phyloP scores from a whole-genome alignment of 768 basidiomycete species.

The Tulasnella sp. region DNA sequence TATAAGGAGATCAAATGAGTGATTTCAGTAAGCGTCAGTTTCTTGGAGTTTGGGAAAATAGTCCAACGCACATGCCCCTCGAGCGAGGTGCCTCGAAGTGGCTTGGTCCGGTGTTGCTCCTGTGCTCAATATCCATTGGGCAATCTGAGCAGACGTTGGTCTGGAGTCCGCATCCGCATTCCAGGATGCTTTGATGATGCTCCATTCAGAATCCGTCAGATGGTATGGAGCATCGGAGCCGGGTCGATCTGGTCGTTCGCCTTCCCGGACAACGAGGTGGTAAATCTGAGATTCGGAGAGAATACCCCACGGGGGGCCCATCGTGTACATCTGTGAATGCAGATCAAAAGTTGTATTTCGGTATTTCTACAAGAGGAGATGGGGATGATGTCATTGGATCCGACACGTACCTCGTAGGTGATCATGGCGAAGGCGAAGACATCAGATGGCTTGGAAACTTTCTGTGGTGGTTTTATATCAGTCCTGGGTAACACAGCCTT shows the following conservation, averaged over 20 bases:
- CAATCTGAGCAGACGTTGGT: conserved; percentile 5
- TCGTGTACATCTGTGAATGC: not conserved
- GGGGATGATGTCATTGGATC: too few relatives aligned
- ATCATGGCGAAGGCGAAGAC: conserved; percentile 14
- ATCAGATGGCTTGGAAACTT: conserved; percentile 7
- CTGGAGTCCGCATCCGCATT: not conserved
- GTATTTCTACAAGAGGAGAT: too few relatives aligned
- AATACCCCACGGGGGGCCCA: conserved; percentile 7
- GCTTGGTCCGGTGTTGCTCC: not conserved
- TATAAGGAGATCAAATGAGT: too few relatives aligned
- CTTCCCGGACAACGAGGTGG: conserved; percentile 13
- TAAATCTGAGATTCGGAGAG: conserved; percentile 9
- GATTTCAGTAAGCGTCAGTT: too few relatives aligned
- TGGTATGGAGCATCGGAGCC: not conserved
- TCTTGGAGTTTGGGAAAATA: too few relatives aligned
- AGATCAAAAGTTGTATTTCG: not conserved
- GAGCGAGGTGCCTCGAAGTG: not conserved
- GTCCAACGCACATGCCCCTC: not conserved
- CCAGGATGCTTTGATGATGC: not conserved
- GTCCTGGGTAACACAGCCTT: not conserved
- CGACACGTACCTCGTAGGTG: conserved; percentile 7
- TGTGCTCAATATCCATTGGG: not conserved
- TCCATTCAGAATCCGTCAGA: conserved; percentile 3
- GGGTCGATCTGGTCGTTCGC: conserved; percentile 12
- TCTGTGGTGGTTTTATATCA: not conserved